Conservation (phyloP, 441 rosid species). For the Raphanus hybrid region DNA sequence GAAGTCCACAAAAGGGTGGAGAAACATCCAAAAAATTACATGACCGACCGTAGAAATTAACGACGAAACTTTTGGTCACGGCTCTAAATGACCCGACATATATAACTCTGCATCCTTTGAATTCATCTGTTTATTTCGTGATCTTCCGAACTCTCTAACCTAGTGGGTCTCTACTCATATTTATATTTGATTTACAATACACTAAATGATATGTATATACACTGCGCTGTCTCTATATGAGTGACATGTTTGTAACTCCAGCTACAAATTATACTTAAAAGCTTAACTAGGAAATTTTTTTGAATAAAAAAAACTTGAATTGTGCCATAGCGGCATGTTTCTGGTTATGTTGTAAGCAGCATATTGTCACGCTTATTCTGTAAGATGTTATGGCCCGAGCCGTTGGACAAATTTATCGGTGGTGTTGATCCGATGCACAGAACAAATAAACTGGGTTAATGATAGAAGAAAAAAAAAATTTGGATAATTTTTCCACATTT, state of each 20-base stretch:
- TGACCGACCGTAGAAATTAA: constrained; percentile 36
- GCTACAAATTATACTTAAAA: constrained; percentile 19
- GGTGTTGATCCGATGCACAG: too few species aligned
- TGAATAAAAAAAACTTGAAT: too few species aligned
- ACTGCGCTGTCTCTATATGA: constrained; percentile 34
- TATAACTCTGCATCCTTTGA: constrained; percentile 32
- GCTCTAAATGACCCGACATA: constrained; percentile 48
- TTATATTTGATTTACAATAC: constrained; percentile 21
- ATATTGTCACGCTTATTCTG: too few species aligned
- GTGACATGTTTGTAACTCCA: constrained; percentile 42
- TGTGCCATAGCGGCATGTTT: too few species aligned
- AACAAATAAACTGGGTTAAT: too few species aligned
- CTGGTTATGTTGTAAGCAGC: too few species aligned
- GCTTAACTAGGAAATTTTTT: not conserved
- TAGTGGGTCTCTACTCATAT: constrained; percentile 41
- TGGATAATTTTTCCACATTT: too few species aligned
- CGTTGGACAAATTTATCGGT: too few species aligned
- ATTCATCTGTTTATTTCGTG: constrained; percentile 29
- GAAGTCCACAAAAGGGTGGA: constrained; percentile 30
- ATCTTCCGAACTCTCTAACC: constrained; percentile 27
- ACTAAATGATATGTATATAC: constrained; percentile 3
- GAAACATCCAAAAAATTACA: constrained; percentile 37
- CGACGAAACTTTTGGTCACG: constrained; percentile 40
- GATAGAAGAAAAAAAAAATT: too few species aligned
- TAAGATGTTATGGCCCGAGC: too few species aligned